A percentile compares a stretch with the other conserved stretches of the same genome.
These are phyloP conservation scores for bread wheat (Triticum aestivum) DNA, from an alignment of 176 grass and related monocot genomes.

Conservation along the genomic window DNA sequence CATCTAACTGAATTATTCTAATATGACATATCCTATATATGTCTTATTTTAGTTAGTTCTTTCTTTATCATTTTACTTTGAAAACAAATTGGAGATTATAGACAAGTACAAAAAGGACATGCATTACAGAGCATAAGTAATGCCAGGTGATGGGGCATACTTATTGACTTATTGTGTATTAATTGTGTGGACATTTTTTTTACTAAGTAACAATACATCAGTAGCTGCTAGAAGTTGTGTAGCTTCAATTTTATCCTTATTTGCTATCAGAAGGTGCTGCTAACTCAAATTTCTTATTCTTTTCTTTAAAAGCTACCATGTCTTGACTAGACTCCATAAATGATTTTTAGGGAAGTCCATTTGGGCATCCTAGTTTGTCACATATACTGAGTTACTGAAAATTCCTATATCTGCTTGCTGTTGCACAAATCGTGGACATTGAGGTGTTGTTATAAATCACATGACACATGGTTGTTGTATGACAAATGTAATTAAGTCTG, in stretches of 20 bases:
- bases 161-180: background rate
- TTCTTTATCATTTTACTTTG: constrained; percentile 1
- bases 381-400: background rate
- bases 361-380: background rate
- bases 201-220: background rate
- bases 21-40: background rate
- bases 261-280: background rate
- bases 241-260: background rate
- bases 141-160: background rate
- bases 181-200: background rate
- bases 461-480: background rate
- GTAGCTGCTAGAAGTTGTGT: background rate
- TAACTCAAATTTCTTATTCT: too few species aligned
- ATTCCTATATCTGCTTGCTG: background rate
- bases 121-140: background rate
- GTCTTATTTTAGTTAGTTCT: background rate
- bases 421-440: background rate
- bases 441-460: background rate
- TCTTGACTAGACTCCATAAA: background rate
- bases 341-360: too few species aligned
- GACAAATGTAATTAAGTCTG: background rate
- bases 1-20: background rate
- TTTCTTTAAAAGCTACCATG: background rate
- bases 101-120: background rate
- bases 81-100: background rate